phyloP scores from a whole-genome alignment of 2,329 filamentous ascomycete species.

The Monilinia aucupariae region DNA sequence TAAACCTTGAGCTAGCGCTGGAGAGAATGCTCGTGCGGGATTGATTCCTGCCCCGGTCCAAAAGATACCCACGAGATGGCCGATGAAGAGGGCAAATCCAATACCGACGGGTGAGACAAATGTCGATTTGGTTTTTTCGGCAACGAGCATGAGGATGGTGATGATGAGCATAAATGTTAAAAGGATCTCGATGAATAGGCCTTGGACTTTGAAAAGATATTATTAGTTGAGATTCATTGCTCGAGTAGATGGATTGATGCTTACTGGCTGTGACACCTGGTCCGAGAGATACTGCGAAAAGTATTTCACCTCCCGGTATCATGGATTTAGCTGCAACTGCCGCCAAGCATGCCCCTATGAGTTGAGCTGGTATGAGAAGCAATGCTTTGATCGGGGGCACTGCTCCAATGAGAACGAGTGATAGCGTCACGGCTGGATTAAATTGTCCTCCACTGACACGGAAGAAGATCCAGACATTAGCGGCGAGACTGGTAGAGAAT shows the following conservation, averaged over 20 bases:
- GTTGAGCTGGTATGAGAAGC: slow-evolving; percentile 30
- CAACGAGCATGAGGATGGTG: slow-evolving; percentile 43
- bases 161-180: slow-evolving; percentile 44
- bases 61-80: slow-evolving; percentile 37
- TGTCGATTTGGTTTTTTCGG: slow-evolving; percentile 33
- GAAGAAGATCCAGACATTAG: slow-evolving; percentile 54
- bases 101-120: slow-evolving; percentile 46
- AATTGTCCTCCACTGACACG: slow-evolving; percentile 44
- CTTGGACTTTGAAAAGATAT: slow-evolving; percentile 32
- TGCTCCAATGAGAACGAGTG: slow-evolving; percentile 33
- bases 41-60: slow-evolving; percentile 45
- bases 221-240: neutral
- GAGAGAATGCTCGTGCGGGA: slow-evolving; percentile 43
- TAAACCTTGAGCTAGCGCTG: slow-evolving; percentile 39
- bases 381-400: slow-evolving; percentile 28
- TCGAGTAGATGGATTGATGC: neutral
- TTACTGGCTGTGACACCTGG: slow-evolving; percentile 8
- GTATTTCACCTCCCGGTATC: slow-evolving; percentile 22
- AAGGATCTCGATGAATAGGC: slow-evolving; percentile 44
- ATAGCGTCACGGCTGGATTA: slow-evolving; percentile 35
- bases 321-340: slow-evolving; percentile 37
- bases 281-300: slow-evolving; percentile 14
- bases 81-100: slow-evolving; percentile 43
- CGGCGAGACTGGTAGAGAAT: slow-evolving; percentile 40
- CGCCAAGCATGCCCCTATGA: slow-evolving; percentile 34